Conservation (phyloP, 2,329 filamentous ascomycete genomes). For the Aspergillus pseudonomiae region DNA sequence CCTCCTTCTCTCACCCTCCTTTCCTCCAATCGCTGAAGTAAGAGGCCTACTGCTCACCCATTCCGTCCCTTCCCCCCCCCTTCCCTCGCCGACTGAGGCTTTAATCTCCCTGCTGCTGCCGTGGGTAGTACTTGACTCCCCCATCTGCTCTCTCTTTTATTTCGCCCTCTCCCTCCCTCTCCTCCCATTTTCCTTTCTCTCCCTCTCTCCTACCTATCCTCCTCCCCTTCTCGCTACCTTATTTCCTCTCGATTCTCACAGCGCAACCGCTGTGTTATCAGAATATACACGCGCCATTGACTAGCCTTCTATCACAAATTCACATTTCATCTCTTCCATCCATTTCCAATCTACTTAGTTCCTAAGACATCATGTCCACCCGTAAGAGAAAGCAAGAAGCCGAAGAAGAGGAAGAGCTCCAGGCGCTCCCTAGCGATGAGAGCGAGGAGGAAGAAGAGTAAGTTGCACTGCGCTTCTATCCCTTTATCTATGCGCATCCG, state of each 20-base stretch:
- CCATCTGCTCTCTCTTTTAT: slow-evolving; percentile 27
- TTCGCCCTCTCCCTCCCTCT: slow-evolving; percentile 21
- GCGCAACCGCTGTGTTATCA: not conserved
- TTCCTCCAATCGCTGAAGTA: slow-evolving; percentile 20
- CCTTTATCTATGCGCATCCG: not conserved
- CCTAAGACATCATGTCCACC: slow-evolving; percentile 44
- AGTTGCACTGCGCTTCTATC: slow-evolving; percentile 22
- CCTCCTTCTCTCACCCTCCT: slow-evolving; percentile 33
- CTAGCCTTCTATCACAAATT: slow-evolving; percentile 7
- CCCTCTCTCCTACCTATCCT: slow-evolving; percentile 41
- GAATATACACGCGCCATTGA: slow-evolving; percentile 15
- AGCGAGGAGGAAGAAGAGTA: slow-evolving; percentile 56
- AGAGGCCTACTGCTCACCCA: slow-evolving; percentile 40
- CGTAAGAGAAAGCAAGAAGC: slow-evolving; percentile 55
- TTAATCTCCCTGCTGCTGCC: slow-evolving; percentile 34
- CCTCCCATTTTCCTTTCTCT: slow-evolving; percentile 38
- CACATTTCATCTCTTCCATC: slow-evolving; percentile 8
- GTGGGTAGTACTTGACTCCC: slow-evolving; percentile 2
- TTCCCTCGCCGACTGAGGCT: slow-evolving; percentile 22
- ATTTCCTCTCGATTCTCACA: slow-evolving; percentile 11
- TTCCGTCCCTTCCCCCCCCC: slow-evolving; percentile 47
- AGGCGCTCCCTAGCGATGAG: slow-evolving; percentile 53
- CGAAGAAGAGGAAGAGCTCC: slow-evolving; percentile 51
- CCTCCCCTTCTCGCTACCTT: slow-evolving; percentile 14
- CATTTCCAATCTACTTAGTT: slow-evolving; percentile 11